These are phyloP conservation scores for Podospora australis DNA, from an alignment of 495 filamentous ascomycete genomes.

Conservation along the genomic window DNA sequence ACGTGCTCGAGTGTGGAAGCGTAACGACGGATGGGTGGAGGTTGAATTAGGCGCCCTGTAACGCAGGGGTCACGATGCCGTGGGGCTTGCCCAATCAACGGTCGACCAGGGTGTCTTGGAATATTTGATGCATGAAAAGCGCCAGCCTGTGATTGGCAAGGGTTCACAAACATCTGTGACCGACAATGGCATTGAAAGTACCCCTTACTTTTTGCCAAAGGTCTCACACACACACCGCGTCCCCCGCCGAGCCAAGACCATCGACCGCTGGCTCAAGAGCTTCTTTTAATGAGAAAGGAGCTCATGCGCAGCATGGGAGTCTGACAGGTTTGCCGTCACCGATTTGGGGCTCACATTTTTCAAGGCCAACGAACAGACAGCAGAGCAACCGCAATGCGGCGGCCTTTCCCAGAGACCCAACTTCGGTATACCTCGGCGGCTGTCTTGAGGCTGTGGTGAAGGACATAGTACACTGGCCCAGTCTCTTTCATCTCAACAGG, in stretches of 20 bases:
- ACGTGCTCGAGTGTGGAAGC: conserved; percentile 1
- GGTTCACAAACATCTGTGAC: conserved; percentile 32
- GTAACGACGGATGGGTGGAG: no score
- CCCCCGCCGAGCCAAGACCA: conserved; percentile 18
- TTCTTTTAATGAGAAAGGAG: background rate
- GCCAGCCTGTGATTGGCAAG: conserved; percentile 31
- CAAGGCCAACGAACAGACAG: no score
- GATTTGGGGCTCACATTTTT: no score
- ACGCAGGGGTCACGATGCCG: conserved; percentile 29
- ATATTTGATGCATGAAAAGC: conserved; percentile 37
- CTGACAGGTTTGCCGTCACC: background rate
- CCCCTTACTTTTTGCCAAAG: conserved; percentile 8
- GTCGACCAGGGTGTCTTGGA: conserved; percentile 26
- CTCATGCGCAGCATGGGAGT: conserved; percentile 12
- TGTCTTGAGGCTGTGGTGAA: no score
- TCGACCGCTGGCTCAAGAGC: conserved; percentile 5
- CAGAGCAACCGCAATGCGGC: no score
- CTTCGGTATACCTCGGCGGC: no score
- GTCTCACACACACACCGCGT: conserved; percentile 23
- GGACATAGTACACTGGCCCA: no score
- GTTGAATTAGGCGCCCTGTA: conserved; percentile 41
- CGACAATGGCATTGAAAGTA: conserved; percentile 26
- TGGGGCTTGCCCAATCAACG: conserved; percentile 33
- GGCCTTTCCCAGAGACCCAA: no score
- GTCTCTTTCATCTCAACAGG: no score